Conservation (phyloP, 306 rosid species). For the Cucurbita ficifolia region DNA sequence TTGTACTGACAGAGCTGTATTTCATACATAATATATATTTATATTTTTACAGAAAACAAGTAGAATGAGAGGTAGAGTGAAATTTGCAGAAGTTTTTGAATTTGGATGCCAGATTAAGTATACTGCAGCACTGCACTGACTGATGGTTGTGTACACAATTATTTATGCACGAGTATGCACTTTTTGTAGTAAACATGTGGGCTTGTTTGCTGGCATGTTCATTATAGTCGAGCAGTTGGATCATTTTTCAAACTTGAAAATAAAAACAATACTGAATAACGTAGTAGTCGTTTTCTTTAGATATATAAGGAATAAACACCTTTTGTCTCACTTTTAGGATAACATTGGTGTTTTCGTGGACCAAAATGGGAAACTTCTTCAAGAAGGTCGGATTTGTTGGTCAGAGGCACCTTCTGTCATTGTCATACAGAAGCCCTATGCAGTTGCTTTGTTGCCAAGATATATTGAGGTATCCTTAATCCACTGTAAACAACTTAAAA, state of each 20-base stretch:
- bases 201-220: neutral
- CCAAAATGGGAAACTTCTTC: slow-evolving; percentile 89
- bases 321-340: slow-evolving; percentile 39
- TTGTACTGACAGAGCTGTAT: too few species aligned
- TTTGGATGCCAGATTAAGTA: neutral
- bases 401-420: slow-evolving; percentile 83
- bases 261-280: neutral
- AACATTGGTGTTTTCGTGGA: slow-evolving; percentile 94
- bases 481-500: neutral
- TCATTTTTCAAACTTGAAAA: neutral
- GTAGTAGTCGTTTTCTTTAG: neutral
- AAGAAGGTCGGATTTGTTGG: slow-evolving; percentile 94
- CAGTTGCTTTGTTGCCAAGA: slow-evolving; percentile 67
- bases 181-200: neutral
- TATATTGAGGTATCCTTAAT: slow-evolving; percentile 62
- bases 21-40: too few species aligned
- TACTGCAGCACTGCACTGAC: neutral
- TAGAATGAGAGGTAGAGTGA: neutral
- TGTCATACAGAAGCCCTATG: slow-evolving; percentile 79
- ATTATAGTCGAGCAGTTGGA: neutral
- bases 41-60: too few species aligned
- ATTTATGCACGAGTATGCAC: neutral
- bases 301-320: neutral
- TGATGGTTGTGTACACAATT: neutral
- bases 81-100: neutral